phyloP scores from a whole-genome alignment of 2,329 filamentous ascomycete genomes.

The Colletotrichum magnum region DNA sequence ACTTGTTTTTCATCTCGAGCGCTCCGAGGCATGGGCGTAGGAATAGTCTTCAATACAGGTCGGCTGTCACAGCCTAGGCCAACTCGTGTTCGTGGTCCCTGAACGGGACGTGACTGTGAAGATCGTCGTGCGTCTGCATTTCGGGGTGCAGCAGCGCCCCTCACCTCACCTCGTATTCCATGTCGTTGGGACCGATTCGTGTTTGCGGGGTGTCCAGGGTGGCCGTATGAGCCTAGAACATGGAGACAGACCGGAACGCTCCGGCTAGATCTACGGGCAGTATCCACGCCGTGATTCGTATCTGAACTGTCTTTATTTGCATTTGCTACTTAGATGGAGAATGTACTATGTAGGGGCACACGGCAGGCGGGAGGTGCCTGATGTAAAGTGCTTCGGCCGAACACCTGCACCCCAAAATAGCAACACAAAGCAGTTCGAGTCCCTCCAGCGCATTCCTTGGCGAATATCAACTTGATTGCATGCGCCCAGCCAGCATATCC shows the following conservation, averaged over 20 bases:
- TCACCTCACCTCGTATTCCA: conserved; percentile 26
- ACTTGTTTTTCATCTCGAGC: conserved; percentile 32
- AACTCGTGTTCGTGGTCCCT: not conserved
- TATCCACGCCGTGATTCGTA: conserved; percentile 12
- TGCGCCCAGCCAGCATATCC: conserved; percentile 7
- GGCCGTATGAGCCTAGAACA: conserved; percentile 22
- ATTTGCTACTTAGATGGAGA: not conserved
- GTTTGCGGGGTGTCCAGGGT: conserved; percentile 33
- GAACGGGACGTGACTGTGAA: not conserved
- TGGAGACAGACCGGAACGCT: conserved; percentile 3
- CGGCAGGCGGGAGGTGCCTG: not conserved
- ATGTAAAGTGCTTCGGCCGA: not conserved
- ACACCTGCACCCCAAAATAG: not conserved
- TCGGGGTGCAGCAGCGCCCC: conserved; percentile 20
- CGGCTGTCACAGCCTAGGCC: conserved; percentile 28
- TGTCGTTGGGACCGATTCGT: conserved; percentile 30
- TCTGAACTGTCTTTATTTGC: conserved; percentile 1
- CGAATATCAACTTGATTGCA: not conserved
- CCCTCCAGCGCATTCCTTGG: not conserved
- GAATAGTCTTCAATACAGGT: conserved; percentile 39
- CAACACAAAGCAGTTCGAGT: not conserved
- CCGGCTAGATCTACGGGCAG: conserved; percentile 17
- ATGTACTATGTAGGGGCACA: not conserved
- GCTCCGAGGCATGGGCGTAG: conserved; percentile 33
- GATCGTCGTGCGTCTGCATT: conserved; percentile 2